Evolutionary conservation across 768 basidiomycete species (phyloP).

Genomic region (Serendipita sp.): DNA sequence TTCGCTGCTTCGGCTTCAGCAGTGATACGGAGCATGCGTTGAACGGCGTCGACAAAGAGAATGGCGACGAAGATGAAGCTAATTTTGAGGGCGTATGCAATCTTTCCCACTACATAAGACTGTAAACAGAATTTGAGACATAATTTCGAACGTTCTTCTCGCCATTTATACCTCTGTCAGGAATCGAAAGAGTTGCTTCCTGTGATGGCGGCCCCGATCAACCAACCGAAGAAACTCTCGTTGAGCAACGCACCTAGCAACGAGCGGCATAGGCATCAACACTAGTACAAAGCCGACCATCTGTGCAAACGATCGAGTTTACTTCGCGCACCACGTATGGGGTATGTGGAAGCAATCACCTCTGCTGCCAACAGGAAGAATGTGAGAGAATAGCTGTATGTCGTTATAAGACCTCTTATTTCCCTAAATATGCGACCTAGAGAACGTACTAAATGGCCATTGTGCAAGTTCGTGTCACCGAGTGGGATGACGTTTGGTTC

Average conservation of each 20-base stretch:
- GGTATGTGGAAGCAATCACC: constrained; percentile 22
- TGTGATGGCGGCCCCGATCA: constrained; percentile 18
- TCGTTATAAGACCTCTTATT: background rate
- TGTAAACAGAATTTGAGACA: background rate
- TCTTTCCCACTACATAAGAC: constrained; percentile 56
- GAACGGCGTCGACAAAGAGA: constrained; percentile 81
- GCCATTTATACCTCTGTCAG: constrained; percentile 30
- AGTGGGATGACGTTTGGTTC: constrained; percentile 8
- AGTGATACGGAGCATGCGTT: constrained; percentile 75
- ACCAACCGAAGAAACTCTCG: no score
- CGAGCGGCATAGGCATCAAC: background rate
- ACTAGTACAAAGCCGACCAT: background rate
- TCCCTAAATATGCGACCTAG: background rate
- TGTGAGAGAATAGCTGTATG: constrained; percentile 57
- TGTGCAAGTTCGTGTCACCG: constrained; percentile 4
- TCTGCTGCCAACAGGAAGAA: constrained; percentile 69
- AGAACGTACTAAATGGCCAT: constrained; percentile 36
- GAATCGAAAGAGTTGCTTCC: constrained; percentile 56
- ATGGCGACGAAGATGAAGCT: constrained; percentile 86
- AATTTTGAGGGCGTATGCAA: constrained; percentile 86
- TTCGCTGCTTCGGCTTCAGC: constrained; percentile 59
- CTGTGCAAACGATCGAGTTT: background rate
- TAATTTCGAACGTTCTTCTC: constrained; percentile 6
- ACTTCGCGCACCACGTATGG: constrained; percentile 18
- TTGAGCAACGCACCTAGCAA: background rate